Evolutionary conservation across 352 stramenopile genomes (phyloP).

Genomic region (Phytopythium sindhum): DNA sequence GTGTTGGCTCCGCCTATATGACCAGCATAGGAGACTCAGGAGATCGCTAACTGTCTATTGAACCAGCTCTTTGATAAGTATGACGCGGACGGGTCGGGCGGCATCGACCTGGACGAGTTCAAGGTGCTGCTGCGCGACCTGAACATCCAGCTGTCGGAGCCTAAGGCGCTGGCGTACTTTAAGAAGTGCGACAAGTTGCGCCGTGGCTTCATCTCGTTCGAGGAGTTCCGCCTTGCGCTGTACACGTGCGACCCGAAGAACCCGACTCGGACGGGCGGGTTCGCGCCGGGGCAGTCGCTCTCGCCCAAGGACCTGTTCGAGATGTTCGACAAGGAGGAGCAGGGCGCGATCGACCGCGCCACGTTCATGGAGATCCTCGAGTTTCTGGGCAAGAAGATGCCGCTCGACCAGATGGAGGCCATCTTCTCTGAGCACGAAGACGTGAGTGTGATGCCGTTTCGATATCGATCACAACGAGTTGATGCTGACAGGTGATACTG

Average conservation of each 20-base stretch:
- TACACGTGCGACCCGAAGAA: constrained; percentile 84
- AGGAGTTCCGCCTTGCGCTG: constrained; percentile 74
- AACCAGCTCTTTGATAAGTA: constrained; percentile 81
- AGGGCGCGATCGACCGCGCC: constrained; percentile 60
- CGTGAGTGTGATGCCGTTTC: constrained; percentile 20
- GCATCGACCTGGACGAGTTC: constrained; percentile 81
- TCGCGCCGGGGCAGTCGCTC: constrained; percentile 63
- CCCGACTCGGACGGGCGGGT: constrained; percentile 59
- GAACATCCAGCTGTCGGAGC: constrained; percentile 51
- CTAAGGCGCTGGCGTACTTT: constrained; percentile 76
- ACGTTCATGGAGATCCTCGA: constrained; percentile 67
- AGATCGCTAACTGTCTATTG: too few species aligned
- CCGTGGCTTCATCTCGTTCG: constrained; percentile 68
- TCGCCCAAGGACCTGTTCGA: constrained; percentile 77
- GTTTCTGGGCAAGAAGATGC: constrained; percentile 64
- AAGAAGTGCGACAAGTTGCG: constrained; percentile 67
- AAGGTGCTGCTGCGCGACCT: constrained; percentile 64
- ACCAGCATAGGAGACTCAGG: too few species aligned
- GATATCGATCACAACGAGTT: not conserved
- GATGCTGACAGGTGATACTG: constrained; percentile 4
- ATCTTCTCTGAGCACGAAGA: constrained; percentile 72
- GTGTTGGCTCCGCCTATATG: constrained; percentile 9
- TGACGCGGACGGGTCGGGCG: constrained; percentile 66
- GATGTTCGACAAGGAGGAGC: constrained; percentile 75
- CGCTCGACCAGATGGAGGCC: constrained; percentile 58